Evolutionary conservation across 352 stramenopile genomes (phyloP).

Genomic region (Globisporangium acanthophoron): DNA sequence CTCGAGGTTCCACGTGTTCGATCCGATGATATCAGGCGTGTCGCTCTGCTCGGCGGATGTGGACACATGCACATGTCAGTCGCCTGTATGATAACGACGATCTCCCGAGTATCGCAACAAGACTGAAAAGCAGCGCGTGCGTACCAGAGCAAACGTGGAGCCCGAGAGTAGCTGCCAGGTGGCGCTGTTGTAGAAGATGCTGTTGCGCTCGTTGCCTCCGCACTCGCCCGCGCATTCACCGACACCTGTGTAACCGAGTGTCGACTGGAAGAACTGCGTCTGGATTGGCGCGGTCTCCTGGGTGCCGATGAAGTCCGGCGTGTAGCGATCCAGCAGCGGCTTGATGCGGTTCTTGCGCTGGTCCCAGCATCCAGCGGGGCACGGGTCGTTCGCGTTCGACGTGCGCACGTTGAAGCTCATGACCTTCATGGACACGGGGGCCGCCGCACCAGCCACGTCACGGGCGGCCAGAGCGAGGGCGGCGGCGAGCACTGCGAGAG

Average conservation of each 20-base stretch:
- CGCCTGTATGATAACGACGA: neutral
- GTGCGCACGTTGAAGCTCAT: slow-evolving; percentile 78
- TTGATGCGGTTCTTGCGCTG: slow-evolving; percentile 37
- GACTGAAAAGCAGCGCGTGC: neutral
- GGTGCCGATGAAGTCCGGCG: slow-evolving; percentile 58
- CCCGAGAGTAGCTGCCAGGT: slow-evolving; percentile 35
- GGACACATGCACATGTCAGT: neutral
- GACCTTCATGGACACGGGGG: slow-evolving; percentile 25
- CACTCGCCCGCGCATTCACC: slow-evolving; percentile 61
- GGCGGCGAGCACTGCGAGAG: neutral
- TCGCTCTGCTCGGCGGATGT: slow-evolving; percentile 35
- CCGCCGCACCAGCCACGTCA: neutral
- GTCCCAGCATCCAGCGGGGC: slow-evolving; percentile 56
- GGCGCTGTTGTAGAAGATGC: slow-evolving; percentile 53
- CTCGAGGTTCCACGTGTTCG: slow-evolving; percentile 62
- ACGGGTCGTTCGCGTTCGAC: slow-evolving; percentile 54
- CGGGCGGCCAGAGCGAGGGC: neutral
- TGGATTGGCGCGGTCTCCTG: slow-evolving; percentile 59
- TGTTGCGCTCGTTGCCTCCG: slow-evolving; percentile 54
- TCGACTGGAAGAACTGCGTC: slow-evolving; percentile 37
- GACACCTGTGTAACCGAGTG: slow-evolving; percentile 34
- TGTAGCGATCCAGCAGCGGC: slow-evolving; percentile 34
- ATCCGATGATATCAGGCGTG: slow-evolving; percentile 41
- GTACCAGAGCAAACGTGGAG: slow-evolving; percentile 58
- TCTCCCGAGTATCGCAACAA: neutral